Evolutionary conservation across 306 rosid genomes (phyloP), one percentile per base, ranked within the genome.

Genomic region (Chamaecrista fasciculata): DNA sequence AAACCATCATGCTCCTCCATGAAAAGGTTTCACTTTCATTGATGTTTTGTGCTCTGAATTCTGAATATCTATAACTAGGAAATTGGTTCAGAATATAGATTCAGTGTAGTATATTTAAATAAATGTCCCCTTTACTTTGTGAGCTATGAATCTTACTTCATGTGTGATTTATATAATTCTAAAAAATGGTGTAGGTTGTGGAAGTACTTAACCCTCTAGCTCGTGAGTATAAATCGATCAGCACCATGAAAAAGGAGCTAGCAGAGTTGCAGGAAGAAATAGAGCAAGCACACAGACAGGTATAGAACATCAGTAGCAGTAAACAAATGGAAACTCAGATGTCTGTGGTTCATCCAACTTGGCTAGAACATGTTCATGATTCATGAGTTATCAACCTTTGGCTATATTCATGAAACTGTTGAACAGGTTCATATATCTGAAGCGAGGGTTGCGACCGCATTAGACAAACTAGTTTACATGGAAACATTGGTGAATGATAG

Each of bases 391-490:
- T 48, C 36, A 62, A 34, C 33, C 46, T 39, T 11, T 69, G 11
- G 15, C 55, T 52, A 26, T 68, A 58, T 53, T 49, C 21, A 33
- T 78, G 29, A 49, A 84, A 51, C 50, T 53, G 47, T 20, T 76
- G 86, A 70, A 74, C 37, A 90, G 97, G 99, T 95, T 65, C 99
- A 95, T 81, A 81, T 86, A 78, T 95, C 96, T 12, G 99, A 95
- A 76, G 96, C 91, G 68, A 85, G 97, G 80, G 96, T 95, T 71
- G 48, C 77, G 57, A 86, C 97, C 73, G 97, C 99, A 50, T 84
- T 95, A 64, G 97, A 91, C 73, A 95, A 91, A 86, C 92, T 95
- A 52, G 99, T 97, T 72, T 81, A 82, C 90, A 91, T 95, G 99
- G 99, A 95, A 81, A 91, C 79, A 66, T 77, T 95, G 87, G 99